Evolutionary conservation across 164 flowering plant genomes (phyloP), one percentile per base, ranked within the genome.

Genomic region (Vitis cinerea): DNA sequence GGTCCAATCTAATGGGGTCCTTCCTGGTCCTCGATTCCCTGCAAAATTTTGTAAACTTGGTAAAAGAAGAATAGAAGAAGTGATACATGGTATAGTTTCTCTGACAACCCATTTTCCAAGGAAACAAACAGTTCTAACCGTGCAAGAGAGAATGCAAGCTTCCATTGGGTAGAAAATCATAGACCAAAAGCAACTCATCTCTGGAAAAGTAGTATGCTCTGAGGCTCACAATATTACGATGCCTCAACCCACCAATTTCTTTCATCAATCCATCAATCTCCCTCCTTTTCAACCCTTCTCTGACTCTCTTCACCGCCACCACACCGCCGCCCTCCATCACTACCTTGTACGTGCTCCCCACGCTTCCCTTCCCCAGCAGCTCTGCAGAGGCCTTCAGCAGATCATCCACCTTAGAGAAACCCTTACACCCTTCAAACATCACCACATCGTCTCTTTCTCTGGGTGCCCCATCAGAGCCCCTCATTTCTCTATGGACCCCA

Each of bases 341-440:
- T 48, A 82, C 90, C 74, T 82, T 86, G 67, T 84, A 88, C 3
- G 84, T 78, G 37, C 82, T 74, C 71, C 92, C 92, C 37, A 83
- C 75, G 27, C 71, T 64, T 44, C 92, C 89, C 63, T 82, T 84
- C 50, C 92, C 92, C 57, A 88, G 62, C 81, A 88, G 77, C 65
- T 86, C 87, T 8, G 89, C 89, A 23, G 44, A 3, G 4, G 84
- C 77, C 16, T 73, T 81, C 77, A 83, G 74, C 72, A 84, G 64
- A 61, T 79, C 82, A 31, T 79, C 82, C 53, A 81, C 74, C 31
- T 64, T 59, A 44, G 44, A 37, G 44, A 71, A 76, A 10, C 76
- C 75, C 65, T 71, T 70, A 58, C 73, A 68, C 70, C 82, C 84
- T 27, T 79, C 73, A 37, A 37, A 37, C 44, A 37, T 37, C 5